Evolutionary conservation across 179 eudicot species (phyloP).

Genomic region (Patellifolia procumbens): DNA sequence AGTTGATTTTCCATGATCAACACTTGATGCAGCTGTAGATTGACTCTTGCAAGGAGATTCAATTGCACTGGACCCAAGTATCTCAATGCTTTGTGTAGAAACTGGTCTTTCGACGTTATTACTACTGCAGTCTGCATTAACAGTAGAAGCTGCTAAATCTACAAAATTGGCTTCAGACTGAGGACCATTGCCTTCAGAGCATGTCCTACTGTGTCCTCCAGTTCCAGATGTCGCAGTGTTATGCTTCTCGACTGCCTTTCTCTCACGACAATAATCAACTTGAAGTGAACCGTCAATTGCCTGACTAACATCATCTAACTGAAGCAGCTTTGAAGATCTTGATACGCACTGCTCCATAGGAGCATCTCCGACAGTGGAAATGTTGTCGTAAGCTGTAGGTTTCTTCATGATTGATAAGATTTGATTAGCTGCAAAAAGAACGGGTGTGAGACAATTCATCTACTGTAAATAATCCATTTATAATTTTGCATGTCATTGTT

Average conservation of each 20-base stretch:
- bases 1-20: constrained; percentile 22
- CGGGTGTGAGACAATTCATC: not conserved
- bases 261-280: constrained; percentile 29
- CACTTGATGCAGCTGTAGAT: constrained; percentile 26
- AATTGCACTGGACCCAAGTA: not conserved
- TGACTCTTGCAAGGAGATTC: constrained; percentile 27
- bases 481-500: not conserved
- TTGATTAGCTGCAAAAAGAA: constrained; percentile 56
- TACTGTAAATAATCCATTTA: not conserved
- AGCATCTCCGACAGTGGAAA: constrained; percentile 23
- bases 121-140: constrained; percentile 20
- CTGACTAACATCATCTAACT: constrained; percentile 27
- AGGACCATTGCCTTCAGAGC: constrained; percentile 9
- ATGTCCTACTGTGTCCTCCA: constrained; percentile 19
- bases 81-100: constrained; percentile 13
- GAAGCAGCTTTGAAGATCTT: constrained; percentile 36
- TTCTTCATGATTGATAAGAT: constrained; percentile 71
- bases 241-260: constrained; percentile 24
- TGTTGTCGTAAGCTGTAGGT: constrained; percentile 37
- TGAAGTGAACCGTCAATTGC: constrained; percentile 24
- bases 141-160: constrained; percentile 12
- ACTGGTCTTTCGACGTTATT: constrained; percentile 33
- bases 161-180: constrained; percentile 15
- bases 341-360: constrained; percentile 33
- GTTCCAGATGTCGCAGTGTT: constrained; percentile 8